phyloP scores from a whole-genome alignment of 2,329 filamentous ascomycete species.

The Botrytis medusae region DNA sequence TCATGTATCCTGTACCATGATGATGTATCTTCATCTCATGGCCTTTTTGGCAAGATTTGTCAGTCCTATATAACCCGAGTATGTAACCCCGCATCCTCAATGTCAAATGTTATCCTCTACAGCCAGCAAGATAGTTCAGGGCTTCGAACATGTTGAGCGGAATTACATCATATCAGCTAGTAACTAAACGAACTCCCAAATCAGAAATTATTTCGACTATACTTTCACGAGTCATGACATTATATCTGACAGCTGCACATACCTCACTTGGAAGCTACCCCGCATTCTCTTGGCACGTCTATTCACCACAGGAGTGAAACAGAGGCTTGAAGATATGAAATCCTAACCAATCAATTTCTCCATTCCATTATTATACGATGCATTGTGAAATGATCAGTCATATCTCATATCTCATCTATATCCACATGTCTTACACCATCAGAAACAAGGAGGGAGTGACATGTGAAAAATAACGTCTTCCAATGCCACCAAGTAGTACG shows the following conservation, averaged over 20 bases:
- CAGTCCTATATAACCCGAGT: slow-evolving; percentile 5
- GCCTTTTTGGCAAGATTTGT: background rate
- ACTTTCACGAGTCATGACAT: slow-evolving; percentile 4
- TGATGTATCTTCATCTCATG: background rate
- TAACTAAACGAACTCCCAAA: background rate
- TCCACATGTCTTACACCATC: background rate
- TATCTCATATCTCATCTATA: slow-evolving; percentile 2
- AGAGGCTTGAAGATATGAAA: slow-evolving; percentile 3
- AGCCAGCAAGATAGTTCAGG: background rate
- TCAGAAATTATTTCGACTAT: background rate
- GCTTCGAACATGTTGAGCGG: too few relatives aligned
- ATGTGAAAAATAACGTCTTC: background rate
- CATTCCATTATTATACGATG: background rate
- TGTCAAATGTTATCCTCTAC: too few relatives aligned
- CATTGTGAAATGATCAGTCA: background rate
- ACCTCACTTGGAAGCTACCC: background rate
- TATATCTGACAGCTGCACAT: background rate
- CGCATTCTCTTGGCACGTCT: slow-evolving; percentile 5
- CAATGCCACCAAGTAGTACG: background rate
- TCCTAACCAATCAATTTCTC: background rate
- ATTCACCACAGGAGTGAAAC: slow-evolving; percentile 2
- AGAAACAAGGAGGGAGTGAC: background rate
- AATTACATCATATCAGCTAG: background rate
- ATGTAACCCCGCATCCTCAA: background rate
- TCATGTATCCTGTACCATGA: slow-evolving; percentile 1